phyloP scores from a whole-genome alignment of 2,329 filamentous ascomycete genomes.

The Curvularia verruculosa region DNA sequence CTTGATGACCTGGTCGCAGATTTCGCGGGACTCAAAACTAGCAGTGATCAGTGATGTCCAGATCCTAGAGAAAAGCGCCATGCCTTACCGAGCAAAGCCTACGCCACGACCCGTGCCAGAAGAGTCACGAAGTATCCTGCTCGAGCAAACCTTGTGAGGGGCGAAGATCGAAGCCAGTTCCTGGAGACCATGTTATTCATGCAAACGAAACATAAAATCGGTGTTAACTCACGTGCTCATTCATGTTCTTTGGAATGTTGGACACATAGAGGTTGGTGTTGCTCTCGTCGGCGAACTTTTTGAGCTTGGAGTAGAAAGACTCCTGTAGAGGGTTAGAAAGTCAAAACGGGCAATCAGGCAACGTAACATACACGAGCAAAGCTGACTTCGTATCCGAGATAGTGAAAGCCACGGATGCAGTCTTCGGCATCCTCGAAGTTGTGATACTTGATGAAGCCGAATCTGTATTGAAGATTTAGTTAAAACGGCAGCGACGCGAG shows the following conservation, averaged over 20 bases:
- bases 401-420: slow-evolving; percentile 94
- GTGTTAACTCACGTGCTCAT: slow-evolving; percentile 72
- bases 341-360: background rate
- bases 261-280: slow-evolving; percentile 99
- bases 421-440: slow-evolving; percentile 88
- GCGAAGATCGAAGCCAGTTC: slow-evolving; percentile 79
- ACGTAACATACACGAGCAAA: slow-evolving; percentile 77
- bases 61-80: background rate
- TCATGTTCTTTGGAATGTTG: slow-evolving; percentile 90
- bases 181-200: slow-evolving; percentile 51
- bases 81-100: slow-evolving; percentile 86
- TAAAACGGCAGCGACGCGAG: background rate
- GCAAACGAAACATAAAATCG: background rate
- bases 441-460: slow-evolving; percentile 96
- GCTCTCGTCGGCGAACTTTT: slow-evolving; percentile 85
- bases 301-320: slow-evolving; percentile 97
- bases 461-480: slow-evolving; percentile 61
- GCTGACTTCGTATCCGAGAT: slow-evolving; percentile 94
- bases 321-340: slow-evolving; percentile 57
- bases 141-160: slow-evolving; percentile 84
- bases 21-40: slow-evolving; percentile 86
- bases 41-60: slow-evolving; percentile 8
- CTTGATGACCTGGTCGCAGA: slow-evolving; percentile 87
- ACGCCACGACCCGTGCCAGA: slow-evolving; percentile 95
- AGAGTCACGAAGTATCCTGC: slow-evolving; percentile 90